Percentiles rank a stretch among this genome's conserved stretches.
Evolutionary conservation across 2,329 filamentous ascomycete genomes (phyloP).

Genomic region (Fusarium anguioides): DNA sequence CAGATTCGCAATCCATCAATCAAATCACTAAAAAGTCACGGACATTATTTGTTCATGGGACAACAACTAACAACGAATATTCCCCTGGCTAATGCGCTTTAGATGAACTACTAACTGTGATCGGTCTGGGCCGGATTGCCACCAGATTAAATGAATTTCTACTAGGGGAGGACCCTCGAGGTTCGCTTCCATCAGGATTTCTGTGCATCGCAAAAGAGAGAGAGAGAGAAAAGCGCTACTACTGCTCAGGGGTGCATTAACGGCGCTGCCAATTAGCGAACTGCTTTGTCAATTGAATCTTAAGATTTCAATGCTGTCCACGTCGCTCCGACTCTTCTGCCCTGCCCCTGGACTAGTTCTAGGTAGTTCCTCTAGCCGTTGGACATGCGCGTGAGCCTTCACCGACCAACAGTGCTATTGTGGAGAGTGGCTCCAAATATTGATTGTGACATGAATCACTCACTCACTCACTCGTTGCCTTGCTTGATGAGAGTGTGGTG

Average conservation of each 20-base stretch:
- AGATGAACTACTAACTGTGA: constrained; percentile 33
- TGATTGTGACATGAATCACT: too few species aligned
- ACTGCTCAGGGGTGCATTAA: constrained; percentile 19
- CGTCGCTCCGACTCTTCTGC: constrained; percentile 7
- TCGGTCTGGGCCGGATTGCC: constrained; percentile 20
- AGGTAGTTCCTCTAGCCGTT: constrained; percentile 28
- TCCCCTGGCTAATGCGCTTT: constrained; percentile 22
- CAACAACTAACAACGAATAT: too few species aligned
- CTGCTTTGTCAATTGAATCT: constrained; percentile 6
- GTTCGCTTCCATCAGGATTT: constrained; percentile 1
- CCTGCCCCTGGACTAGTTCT: constrained; percentile 22
- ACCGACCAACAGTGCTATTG: constrained; percentile 28
- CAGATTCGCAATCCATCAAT: constrained; percentile 13
- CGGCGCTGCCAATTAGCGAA: constrained; percentile 29
- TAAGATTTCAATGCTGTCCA: constrained; percentile 23
- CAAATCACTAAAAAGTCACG: constrained; percentile 18
- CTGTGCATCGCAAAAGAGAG: too few species aligned
- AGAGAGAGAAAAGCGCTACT: too few species aligned
- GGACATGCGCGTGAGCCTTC: constrained; percentile 30
- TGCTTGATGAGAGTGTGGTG: too few species aligned
- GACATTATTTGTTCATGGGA: constrained; percentile 1
- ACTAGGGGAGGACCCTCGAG: not conserved
- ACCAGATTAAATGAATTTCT: constrained; percentile 9
- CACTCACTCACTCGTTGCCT: too few species aligned
- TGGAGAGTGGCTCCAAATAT: constrained; percentile 10